Conservation (phyloP, 306 rosid species). For the Alnus glutinosa region DNA sequence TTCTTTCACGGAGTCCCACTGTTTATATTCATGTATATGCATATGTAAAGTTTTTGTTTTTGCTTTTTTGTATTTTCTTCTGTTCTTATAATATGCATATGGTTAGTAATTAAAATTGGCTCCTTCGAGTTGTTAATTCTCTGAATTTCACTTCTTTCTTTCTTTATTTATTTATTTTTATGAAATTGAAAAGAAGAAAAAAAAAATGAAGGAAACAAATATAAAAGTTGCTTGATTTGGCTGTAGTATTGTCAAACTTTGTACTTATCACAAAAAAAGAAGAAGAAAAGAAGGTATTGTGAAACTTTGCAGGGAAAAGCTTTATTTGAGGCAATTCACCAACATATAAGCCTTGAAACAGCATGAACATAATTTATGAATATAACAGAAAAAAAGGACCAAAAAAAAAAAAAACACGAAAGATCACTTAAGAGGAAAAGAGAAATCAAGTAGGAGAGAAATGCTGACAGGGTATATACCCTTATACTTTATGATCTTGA, state of each 20-base stretch:
- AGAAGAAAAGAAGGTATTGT: too few species aligned
- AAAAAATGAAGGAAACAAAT: neutral
- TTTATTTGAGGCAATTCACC: neutral
- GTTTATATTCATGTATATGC: neutral
- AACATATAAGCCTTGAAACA: neutral
- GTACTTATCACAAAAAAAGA: too few species aligned
- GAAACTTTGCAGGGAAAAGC: neutral
- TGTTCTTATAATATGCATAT: neutral
- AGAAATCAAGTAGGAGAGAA: too few species aligned
- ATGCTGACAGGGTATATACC: neutral
- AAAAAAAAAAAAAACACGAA: too few species aligned
- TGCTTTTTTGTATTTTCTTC: neutral
- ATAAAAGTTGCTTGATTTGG: neutral
- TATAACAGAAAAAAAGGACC: neutral
- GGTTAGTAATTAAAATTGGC: neutral
- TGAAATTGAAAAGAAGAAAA: too few species aligned
- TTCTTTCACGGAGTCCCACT: neutral
- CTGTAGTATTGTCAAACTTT: too few species aligned
- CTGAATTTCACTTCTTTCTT: neutral
- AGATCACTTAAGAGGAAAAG: neutral
- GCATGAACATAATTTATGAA: neutral
- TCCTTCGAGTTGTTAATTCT: neutral
- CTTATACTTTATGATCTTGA: conserved; percentile 15
- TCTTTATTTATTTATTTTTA: neutral
- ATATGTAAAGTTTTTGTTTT: neutral